phyloP scores from a whole-genome alignment of 2,329 filamentous ascomycete genomes.

The Leptographium radiaticola region DNA sequence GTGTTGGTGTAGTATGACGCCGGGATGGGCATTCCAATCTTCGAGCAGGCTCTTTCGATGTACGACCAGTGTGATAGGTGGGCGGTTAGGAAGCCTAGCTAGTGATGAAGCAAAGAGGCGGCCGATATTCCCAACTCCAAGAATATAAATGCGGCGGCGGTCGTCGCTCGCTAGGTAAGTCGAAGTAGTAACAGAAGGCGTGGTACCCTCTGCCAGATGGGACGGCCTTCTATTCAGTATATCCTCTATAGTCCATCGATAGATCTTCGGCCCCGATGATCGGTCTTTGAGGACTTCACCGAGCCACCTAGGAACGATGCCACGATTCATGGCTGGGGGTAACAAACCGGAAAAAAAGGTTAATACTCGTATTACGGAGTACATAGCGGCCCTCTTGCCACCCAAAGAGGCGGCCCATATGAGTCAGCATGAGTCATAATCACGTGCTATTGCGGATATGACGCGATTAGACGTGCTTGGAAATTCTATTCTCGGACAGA shows the following conservation, averaged over 20 bases:
- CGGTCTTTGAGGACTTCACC: not conserved
- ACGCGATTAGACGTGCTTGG: not conserved
- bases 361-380: too few species aligned
- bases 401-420: not conserved
- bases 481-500: not conserved
- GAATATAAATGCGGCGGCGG: constrained; percentile 52
- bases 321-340: not conserved
- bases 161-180: not conserved
- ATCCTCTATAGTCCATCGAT: constrained; percentile 7
- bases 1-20: constrained; percentile 26
- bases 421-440: not conserved
- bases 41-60: constrained; percentile 41
- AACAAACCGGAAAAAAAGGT: not conserved
- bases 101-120: constrained; percentile 65
- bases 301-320: constrained; percentile 6
- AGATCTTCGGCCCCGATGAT: constrained; percentile 4
- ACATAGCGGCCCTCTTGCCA: too few species aligned
- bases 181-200: not conserved
- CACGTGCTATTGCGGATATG: not conserved
- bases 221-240: not conserved
- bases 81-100: constrained; percentile 41
- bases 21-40: constrained; percentile 30
- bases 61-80: constrained; percentile 70
- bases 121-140: constrained; percentile 73
- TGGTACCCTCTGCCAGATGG: too few species aligned